phyloP scores from a whole-genome alignment of 2,329 filamentous ascomycete species.

The Nigrospora oryzae region DNA sequence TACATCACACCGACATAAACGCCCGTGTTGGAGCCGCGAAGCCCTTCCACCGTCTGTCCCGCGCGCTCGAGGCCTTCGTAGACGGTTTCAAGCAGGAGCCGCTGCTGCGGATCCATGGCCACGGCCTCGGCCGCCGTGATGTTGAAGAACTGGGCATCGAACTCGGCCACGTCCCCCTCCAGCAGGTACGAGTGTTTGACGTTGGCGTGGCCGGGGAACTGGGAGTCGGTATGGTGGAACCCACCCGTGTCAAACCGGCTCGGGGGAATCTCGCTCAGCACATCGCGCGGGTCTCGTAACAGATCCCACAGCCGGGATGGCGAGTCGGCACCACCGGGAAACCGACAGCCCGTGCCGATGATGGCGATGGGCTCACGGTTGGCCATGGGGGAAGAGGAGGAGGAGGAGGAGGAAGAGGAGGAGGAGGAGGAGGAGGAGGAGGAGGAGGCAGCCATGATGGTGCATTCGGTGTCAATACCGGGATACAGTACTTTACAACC shows the following conservation, averaged over 20 bases:
- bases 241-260: conserved; percentile 4
- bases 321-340: conserved; percentile 3
- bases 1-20: conserved; percentile 16
- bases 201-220: conserved; percentile 12
- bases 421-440: too few species aligned
- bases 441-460: too few species aligned
- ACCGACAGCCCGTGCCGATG: conserved; percentile 6
- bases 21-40: conserved; percentile 5
- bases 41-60: conserved; percentile 1
- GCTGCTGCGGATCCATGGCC: conserved; percentile 30
- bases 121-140: conserved; percentile 24
- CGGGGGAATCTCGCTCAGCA: not conserved
- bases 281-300: conserved; percentile 1
- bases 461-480: too few species aligned
- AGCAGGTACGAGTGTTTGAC: conserved; percentile 8
- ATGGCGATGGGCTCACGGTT: conserved; percentile 5
- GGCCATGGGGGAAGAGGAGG: too few species aligned
- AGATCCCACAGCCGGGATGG: conserved; percentile 4
- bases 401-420: too few species aligned
- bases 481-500: too few species aligned
- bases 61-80: conserved; percentile 27
- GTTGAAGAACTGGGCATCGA: conserved; percentile 32
- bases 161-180: conserved; percentile 11
- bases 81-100: conserved; percentile 25
- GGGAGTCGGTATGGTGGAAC: conserved; percentile 8